Evolutionary conservation across 352 stramenopile genomes (phyloP).

Genomic region (Hyaloperonospora arabidopsidis): DNA sequence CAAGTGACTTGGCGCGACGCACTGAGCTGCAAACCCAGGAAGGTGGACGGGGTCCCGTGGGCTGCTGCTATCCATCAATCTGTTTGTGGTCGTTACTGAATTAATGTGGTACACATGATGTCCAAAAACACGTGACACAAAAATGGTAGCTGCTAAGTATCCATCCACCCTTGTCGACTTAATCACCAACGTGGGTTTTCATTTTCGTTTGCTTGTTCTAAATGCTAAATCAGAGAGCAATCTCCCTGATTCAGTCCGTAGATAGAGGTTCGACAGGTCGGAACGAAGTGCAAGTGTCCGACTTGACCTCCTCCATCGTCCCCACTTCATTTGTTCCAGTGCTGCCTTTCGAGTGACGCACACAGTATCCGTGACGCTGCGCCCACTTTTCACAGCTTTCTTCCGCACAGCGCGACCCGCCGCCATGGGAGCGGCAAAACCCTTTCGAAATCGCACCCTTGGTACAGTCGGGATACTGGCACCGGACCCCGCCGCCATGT

Average conservation of each 20-base stretch:
- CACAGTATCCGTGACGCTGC: conserved; percentile 63
- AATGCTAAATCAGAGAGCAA: conserved; percentile 10
- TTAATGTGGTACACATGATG: conserved; percentile 16
- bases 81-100: neutral
- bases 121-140: neutral
- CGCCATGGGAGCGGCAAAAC: conserved; percentile 75
- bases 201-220: no score
- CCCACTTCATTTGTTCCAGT: conserved; percentile 3
- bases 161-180: no score
- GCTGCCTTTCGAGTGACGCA: conserved; percentile 56
- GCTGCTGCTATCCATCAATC: neutral
- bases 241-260: neutral
- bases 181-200: no score
- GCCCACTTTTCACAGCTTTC: conserved; percentile 65
- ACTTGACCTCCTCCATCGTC: conserved; percentile 5
- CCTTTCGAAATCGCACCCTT: conserved; percentile 84
- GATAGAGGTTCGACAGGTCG: conserved; percentile 1
- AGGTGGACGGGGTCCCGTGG: conserved; percentile 16
- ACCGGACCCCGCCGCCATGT: conserved; percentile 79
- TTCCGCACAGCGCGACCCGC: conserved; percentile 67
- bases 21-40: conserved; percentile 32
- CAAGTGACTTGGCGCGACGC: conserved; percentile 19
- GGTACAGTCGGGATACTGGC: conserved; percentile 60
- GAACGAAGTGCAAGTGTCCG: conserved; percentile 3
- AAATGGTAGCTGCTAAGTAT: no score